A percentile compares a stretch with the other conserved stretches of the same genome.
Evolutionary conservation across 352 stramenopile genomes (phyloP).

Genomic region (Phytophthora fragariae): DNA sequence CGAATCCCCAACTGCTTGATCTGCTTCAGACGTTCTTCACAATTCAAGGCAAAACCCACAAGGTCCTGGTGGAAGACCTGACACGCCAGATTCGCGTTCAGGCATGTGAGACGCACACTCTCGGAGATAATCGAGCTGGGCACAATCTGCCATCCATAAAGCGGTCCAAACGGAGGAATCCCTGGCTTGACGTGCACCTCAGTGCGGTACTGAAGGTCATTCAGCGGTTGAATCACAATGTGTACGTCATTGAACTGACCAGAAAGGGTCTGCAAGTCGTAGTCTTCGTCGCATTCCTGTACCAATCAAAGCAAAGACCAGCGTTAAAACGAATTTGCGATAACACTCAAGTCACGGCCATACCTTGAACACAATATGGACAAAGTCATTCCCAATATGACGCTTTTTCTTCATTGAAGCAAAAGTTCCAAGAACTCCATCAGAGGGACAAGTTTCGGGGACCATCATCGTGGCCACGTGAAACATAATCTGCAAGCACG

Average conservation of each 20-base stretch:
- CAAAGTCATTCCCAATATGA: slow-evolving; percentile 91
- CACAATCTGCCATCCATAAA: slow-evolving; percentile 81
- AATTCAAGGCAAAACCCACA: slow-evolving; percentile 82
- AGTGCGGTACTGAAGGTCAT: slow-evolving; percentile 75
- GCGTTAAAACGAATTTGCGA: neutral
- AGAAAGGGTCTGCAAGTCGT: slow-evolving; percentile 77
- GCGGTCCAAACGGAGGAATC: slow-evolving; percentile 76
- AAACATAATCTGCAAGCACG: slow-evolving; percentile 79
- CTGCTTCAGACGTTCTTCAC: slow-evolving; percentile 86
- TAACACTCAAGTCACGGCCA: neutral
- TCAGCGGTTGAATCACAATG: slow-evolving; percentile 87
- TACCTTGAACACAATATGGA: slow-evolving; percentile 89
- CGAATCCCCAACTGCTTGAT: slow-evolving; percentile 86
- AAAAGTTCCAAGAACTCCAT: slow-evolving; percentile 19
- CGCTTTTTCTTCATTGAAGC: slow-evolving; percentile 84
- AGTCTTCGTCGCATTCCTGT: slow-evolving; percentile 81
- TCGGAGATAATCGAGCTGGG: slow-evolving; percentile 66
- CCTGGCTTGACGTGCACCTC: slow-evolving; percentile 78
- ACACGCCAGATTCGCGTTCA: slow-evolving; percentile 88
- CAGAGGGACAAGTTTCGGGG: slow-evolving; percentile 14
- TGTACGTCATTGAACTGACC: slow-evolving; percentile 91
- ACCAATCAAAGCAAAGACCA: neutral
- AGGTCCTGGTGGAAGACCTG: slow-evolving; percentile 87
- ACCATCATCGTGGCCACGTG: slow-evolving; percentile 90
- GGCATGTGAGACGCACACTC: slow-evolving; percentile 73